These are phyloP conservation scores for Cajanus cajan DNA, from an alignment of 306 rosid species.

Conservation along the genomic window DNA sequence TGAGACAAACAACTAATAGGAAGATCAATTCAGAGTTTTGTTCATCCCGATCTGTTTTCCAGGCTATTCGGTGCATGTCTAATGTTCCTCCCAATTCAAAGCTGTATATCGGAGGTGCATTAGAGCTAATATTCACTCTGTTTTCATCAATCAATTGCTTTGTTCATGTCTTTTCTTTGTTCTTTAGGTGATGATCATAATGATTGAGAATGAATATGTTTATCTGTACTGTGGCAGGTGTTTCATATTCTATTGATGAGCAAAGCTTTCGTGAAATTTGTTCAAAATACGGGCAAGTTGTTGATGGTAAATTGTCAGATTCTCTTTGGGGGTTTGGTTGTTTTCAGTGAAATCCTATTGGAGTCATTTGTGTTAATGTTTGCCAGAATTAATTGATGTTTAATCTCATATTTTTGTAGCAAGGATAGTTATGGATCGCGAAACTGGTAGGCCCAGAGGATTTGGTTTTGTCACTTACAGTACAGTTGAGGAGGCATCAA, in stretches of 20 bases:
- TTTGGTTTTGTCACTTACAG: constrained; percentile 61
- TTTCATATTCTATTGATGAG: constrained; percentile 60
- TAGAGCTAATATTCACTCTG: not conserved
- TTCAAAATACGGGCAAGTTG: constrained; percentile 57
- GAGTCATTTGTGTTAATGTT: not conserved
- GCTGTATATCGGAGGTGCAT: constrained; percentile 66
- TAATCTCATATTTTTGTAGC: constrained; percentile 40
- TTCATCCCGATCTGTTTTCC: constrained; percentile 41
- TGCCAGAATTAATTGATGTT: not conserved
- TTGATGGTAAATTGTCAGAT: constrained; percentile 48
- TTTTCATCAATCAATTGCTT: not conserved
- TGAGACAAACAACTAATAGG: constrained; percentile 49
- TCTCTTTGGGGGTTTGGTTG: not conserved
- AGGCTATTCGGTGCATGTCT: constrained; percentile 60
- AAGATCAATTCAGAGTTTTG: constrained; percentile 39
- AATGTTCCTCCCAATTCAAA: constrained; percentile 44
- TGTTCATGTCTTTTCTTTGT: not conserved
- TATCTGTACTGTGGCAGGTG: constrained; percentile 42
- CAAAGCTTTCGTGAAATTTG: constrained; percentile 54
- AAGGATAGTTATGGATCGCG: constrained; percentile 59
- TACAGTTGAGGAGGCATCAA: constrained; percentile 57
- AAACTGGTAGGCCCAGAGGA: constrained; percentile 70
- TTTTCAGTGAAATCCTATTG: not conserved
- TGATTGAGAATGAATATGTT: not conserved
- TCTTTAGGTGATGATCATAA: not conserved